Evolutionary conservation across 1,284 basidiomycete genomes (phyloP).

Genomic region (Coriolopsis trogii): DNA sequence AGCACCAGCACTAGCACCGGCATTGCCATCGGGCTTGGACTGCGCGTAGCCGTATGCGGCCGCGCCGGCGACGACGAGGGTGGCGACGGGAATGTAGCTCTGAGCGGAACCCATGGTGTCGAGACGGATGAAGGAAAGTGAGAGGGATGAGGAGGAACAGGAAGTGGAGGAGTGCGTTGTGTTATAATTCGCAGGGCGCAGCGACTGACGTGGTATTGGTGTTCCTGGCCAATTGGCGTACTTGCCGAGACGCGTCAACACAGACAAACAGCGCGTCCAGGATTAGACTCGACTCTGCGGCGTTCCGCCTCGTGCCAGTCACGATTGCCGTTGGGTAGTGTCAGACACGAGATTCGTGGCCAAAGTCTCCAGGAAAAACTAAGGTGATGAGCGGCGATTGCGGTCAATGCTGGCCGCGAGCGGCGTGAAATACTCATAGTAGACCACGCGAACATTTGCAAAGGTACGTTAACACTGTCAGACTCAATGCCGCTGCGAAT

Average conservation of each 20-base stretch:
- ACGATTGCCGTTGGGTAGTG: too few relatives aligned
- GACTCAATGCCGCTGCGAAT: slow-evolving; percentile 9
- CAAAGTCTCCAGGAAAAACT: too few relatives aligned
- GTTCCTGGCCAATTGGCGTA: slow-evolving; percentile 18
- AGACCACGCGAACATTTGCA: background rate
- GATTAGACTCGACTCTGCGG: slow-evolving; percentile 9
- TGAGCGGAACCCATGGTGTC: slow-evolving; percentile 51
- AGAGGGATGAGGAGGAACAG: background rate
- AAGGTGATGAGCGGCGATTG: too few relatives aligned
- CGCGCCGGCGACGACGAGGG: slow-evolving; percentile 44
- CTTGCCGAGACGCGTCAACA: slow-evolving; percentile 30
- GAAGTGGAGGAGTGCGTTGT: background rate
- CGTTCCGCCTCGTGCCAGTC: too few relatives aligned
- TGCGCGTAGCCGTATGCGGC: slow-evolving; percentile 44
- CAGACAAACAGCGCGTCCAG: slow-evolving; percentile 27
- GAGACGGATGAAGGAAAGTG: slow-evolving; percentile 7
- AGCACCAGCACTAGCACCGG: too few relatives aligned
- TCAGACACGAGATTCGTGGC: too few relatives aligned
- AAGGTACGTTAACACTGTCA: background rate
- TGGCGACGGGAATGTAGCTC: slow-evolving; percentile 47
- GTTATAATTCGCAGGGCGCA: background rate
- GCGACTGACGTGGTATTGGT: slow-evolving; percentile 22
- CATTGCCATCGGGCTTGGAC: slow-evolving; percentile 23
- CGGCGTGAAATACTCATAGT: too few relatives aligned
- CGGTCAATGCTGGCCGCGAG: too few relatives aligned